Evolutionary conservation across 176 grass and related monocot species (phyloP), one percentile per base, ranked within the genome.

Genomic region (Metroxylon sagu): DNA sequence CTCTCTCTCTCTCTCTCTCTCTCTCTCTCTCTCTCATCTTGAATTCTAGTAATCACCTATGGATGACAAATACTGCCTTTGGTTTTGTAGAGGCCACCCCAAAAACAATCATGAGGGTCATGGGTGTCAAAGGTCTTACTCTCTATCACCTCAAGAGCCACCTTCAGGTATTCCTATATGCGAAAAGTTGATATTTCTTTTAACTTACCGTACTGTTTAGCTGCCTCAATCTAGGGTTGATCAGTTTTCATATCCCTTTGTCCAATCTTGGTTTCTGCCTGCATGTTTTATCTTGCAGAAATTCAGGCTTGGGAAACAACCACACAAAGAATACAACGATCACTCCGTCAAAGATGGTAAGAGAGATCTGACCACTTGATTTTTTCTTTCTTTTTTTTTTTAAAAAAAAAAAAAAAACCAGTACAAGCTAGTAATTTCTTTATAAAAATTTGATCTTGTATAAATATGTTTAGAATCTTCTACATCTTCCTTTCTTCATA

Each of bases 41-140:
- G 12, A 43, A 43, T 14, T 39, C 35, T 43, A 43, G 35, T 14
- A 43, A 12, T 43, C 35, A 43, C 12, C 35, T 12, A 43, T 43
- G 12, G 8, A 43, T 43, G 35, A 43, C 35, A 43, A 43, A 10
- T 43, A 43, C 8, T 12, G 35, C 35, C 35, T 43, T 43, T 43
- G 8, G 35, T 43, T 43, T 73, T 31, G 48, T 62, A 96, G 92
- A 96, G 75, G 92, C 92, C 12, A 96, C 92, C 28, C 92, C 92
- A 57, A 96, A 96, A 66, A 96, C 92, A 28, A 96, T 96, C 79
- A 88, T 96, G 92, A 96, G 87, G 77, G 92, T 88, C 62, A 96
- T 96, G 92, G 92, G 92, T 64, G 92, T 96, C 5, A 96, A 96
- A 66, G 92, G 92, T 16, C 92, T 96, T 48, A 96, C 92, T 4